phyloP scores from a whole-genome alignment of 495 filamentous ascomycete species.

The Penicillium arizonense region DNA sequence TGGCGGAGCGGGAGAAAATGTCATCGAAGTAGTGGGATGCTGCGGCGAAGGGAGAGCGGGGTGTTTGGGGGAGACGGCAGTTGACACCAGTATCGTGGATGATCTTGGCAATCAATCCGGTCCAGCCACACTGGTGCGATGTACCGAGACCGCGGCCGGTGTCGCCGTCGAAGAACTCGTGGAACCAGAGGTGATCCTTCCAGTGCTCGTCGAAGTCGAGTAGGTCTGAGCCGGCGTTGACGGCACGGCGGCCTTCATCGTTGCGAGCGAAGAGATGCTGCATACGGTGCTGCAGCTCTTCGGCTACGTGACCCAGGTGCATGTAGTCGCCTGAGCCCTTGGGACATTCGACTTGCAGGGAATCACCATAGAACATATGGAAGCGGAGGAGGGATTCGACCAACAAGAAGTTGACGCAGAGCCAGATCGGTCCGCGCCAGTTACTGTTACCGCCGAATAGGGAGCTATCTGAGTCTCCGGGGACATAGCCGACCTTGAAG shows the following conservation, averaged over 20 bases:
- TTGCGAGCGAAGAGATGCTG: constrained; percentile 85
- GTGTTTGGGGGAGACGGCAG: constrained; percentile 91
- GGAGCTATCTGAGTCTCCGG: constrained; percentile 90
- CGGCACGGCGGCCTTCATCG: constrained; percentile 81
- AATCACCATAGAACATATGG: constrained; percentile 91
- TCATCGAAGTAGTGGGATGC: constrained; percentile 96
- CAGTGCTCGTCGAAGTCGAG: constrained; percentile 90
- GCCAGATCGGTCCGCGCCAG: constrained; percentile 92
- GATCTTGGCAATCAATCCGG: constrained; percentile 92
- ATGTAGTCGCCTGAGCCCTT: constrained; percentile 92
- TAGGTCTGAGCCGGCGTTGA: constrained; percentile 76
- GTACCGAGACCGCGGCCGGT: constrained; percentile 84
- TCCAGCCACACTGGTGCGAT: constrained; percentile 96
- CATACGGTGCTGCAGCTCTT: constrained; percentile 91
- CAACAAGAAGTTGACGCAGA: constrained; percentile 93
- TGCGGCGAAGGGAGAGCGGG: constrained; percentile 76
- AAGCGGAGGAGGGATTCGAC: constrained; percentile 90
- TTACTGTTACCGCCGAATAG: constrained; percentile 97
- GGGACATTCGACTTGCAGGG: constrained; percentile 87
- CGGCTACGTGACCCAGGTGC: constrained; percentile 94
- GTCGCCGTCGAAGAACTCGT: constrained; percentile 97
- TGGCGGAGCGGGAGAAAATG: constrained; percentile 58
- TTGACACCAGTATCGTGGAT: constrained; percentile 94
- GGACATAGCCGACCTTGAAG: constrained; percentile 86
- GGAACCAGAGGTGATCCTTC: constrained; percentile 93